These are phyloP conservation scores for Hypoxylon sp. DNA, from an alignment of 2,329 filamentous ascomycete species.

Conservation along the genomic window DNA sequence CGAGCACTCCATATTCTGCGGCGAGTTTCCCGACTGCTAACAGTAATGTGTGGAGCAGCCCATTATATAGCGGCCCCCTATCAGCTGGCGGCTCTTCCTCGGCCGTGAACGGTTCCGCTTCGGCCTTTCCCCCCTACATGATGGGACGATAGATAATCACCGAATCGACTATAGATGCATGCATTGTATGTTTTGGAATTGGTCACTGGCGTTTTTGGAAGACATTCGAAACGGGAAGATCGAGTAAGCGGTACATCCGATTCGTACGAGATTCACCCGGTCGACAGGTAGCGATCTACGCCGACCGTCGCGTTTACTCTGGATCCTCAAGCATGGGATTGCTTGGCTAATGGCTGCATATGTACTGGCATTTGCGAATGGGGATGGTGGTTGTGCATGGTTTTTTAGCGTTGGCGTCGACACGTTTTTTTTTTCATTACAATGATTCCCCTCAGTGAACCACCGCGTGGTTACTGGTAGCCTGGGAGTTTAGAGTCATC, in stretches of 20 bases:
- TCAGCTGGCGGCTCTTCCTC: conserved; percentile 47
- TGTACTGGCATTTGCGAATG: conserved; percentile 52
- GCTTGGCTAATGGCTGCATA: conserved; percentile 52
- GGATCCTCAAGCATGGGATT: conserved; percentile 44
- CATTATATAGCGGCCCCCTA: conserved; percentile 48
- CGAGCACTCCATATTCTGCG: conserved; percentile 47
- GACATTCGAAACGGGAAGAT: conserved; percentile 35
- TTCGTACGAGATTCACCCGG: conserved; percentile 25
- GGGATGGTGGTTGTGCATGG: conserved; percentile 50
- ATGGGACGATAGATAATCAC: conserved; percentile 48
- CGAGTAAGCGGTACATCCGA: conserved; percentile 19
- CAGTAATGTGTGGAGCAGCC: conserved; percentile 49
- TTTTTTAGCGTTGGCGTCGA: conserved; percentile 54
- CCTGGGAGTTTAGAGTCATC: conserved; percentile 52
- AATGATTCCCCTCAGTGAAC: conserved; percentile 49
- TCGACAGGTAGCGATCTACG: conserved; percentile 21
- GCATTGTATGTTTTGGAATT: conserved; percentile 42
- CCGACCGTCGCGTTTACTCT: conserved; percentile 35
- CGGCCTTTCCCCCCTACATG: conserved; percentile 49
- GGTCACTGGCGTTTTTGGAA: conserved; percentile 44
- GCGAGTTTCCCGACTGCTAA: conserved; percentile 44
- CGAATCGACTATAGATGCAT: conserved; percentile 38
- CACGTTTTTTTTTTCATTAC: conserved; percentile 47
- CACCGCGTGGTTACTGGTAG: conserved; percentile 48
- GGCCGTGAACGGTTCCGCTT: conserved; percentile 44